Base-by-base conservation (phyloP, 139 green algal species). In the Tetraselmis chui region DNA sequence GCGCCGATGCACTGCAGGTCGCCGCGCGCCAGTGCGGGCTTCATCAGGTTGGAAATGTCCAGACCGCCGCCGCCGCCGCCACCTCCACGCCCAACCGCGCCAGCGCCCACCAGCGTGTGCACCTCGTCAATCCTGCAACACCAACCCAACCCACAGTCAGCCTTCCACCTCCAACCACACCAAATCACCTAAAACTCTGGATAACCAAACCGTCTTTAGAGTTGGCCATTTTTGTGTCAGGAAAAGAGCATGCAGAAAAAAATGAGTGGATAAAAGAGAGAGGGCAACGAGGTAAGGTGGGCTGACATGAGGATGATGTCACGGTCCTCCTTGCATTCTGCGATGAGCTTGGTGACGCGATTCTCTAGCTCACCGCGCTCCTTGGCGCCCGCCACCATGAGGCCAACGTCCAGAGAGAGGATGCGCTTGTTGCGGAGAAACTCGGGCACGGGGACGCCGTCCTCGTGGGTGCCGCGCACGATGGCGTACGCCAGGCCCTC, bases 281-380 rank as follows among this genome's bases (percentile, higher is more conserved):
- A n/a, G n/a, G n/a, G n/a, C n/a, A n/a, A n/a, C n/a, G n/a, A n/a
- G n/a, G n/a, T n/a, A n/a, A n/a, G n/a, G n/a, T n/a, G n/a, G n/a
- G n/a, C 91, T 87, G 79, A 94, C 89, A 98, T 93, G 75, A 99
- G 90, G 79, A 99, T 95, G 76, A 99, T 91, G 84, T 98, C 88
- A n/a, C 90, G 89, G 24, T 84, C 82, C 2, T 89, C 85, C n/a
- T 85, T 84, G 30, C 88, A 81, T 88, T 98, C 96, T 29, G 84
- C 82, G 28, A 99, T 85, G 24, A 99, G 87, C 75, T 90, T 91
- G 75, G 94, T 98, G 29, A 99, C 92, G 24, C 96, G 93, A 30
- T 86, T 90, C 91, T 99, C 96, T 80, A 99, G 88, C 93, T 99
- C 96, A 29, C 96, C 96, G 1, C 96, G 91, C 92, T 99, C 96